A percentile compares a stretch with the other conserved stretches of the same genome.
These are phyloP conservation scores for Plectosphaerella cucumerina DNA, from an alignment of 2,329 filamentous ascomycete genomes.

Conservation along the genomic window DNA sequence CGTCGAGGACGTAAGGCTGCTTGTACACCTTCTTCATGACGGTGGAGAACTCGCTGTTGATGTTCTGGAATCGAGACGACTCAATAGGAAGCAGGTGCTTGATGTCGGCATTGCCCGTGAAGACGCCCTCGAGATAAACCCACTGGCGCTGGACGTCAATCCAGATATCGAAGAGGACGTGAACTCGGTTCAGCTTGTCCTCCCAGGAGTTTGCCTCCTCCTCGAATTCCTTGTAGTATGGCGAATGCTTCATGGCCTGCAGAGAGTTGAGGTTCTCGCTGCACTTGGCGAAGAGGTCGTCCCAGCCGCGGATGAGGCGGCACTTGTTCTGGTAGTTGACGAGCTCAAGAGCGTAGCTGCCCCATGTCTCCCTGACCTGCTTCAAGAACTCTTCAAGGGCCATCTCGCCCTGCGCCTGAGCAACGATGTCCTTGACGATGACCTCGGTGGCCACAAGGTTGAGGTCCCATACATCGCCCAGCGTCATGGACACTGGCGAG, in stretches of 20 bases:
- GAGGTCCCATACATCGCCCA: constrained; percentile 98
- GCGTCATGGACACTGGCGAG: constrained; percentile 87
- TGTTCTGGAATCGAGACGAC: constrained; percentile 95
- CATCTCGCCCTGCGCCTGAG: constrained; percentile 97
- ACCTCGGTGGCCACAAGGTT: constrained; percentile 83
- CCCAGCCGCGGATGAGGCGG: constrained; percentile 93
- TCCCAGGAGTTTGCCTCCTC: constrained; percentile 97
- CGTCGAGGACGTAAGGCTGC: constrained; percentile 90
- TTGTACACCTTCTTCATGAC: constrained; percentile 99
- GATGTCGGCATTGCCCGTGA: constrained; percentile 97
- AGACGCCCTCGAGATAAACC: constrained; percentile 98
- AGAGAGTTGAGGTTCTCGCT: constrained; percentile 97
- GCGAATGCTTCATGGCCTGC: constrained; percentile 97
- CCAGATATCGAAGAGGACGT: constrained; percentile 98
- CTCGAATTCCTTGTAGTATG: constrained; percentile 99
- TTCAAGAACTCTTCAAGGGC: constrained; percentile 95
- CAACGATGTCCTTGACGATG: constrained; percentile 87
- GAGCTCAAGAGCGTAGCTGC: constrained; percentile 88
- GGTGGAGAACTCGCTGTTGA: constrained; percentile 98
- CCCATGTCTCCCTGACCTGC: constrained; percentile 94
- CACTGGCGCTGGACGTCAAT: constrained; percentile 99
- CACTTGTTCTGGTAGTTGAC: constrained; percentile 98
- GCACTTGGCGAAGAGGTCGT: constrained; percentile 96
- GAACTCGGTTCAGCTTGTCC: constrained; percentile 94
- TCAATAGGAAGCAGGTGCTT: constrained; percentile 96